Conservation (phyloP, 106 monocot genomes). For the Iris macrosiphon region DNA sequence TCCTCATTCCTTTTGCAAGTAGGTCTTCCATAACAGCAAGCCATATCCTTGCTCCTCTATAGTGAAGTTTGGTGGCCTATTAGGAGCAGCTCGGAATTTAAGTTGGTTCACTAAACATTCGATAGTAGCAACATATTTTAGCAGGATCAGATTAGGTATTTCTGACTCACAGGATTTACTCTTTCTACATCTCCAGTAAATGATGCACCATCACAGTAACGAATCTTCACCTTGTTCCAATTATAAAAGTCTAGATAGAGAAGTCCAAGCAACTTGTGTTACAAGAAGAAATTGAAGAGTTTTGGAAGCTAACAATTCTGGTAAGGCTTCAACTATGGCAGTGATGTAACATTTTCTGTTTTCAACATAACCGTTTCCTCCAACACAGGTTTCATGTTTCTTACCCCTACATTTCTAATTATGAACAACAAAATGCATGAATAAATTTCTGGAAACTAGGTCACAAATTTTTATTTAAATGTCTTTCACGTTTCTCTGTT, state of each 20-base stretch:
- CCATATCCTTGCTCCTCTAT: conserved; percentile 82
- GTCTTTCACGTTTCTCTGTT: too few relatives aligned
- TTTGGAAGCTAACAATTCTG: not conserved
- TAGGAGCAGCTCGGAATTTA: not conserved
- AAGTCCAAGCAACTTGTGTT: conserved; percentile 1
- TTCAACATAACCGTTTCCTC: too few relatives aligned
- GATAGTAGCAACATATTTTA: not conserved
- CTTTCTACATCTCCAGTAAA: conserved; percentile 87
- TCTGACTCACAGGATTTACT: conserved; percentile 64
- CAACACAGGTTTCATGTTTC: too few relatives aligned
- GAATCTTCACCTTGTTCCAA: conserved; percentile 81
- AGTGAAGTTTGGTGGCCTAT: conserved; percentile 68
- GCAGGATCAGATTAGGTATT: too few relatives aligned
- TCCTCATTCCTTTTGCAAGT: conserved; percentile 70
- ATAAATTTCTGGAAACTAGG: too few relatives aligned
- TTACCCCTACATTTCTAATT: too few relatives aligned
- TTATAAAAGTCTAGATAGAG: conserved; percentile 50
- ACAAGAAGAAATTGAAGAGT: conserved; percentile 4
- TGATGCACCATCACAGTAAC: conserved; percentile 94
- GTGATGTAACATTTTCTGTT: too few relatives aligned
- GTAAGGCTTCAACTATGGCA: not conserved
- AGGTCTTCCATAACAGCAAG: conserved; percentile 77
- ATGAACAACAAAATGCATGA: too few relatives aligned
- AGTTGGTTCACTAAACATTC: not conserved
- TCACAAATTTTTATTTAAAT: too few relatives aligned